Percentiles rank a stretch among this genome's conserved stretches.
These are phyloP conservation scores for Termitomyces sp. DNA, from an alignment of 1,284 basidiomycete genomes.

Conservation along the genomic window DNA sequence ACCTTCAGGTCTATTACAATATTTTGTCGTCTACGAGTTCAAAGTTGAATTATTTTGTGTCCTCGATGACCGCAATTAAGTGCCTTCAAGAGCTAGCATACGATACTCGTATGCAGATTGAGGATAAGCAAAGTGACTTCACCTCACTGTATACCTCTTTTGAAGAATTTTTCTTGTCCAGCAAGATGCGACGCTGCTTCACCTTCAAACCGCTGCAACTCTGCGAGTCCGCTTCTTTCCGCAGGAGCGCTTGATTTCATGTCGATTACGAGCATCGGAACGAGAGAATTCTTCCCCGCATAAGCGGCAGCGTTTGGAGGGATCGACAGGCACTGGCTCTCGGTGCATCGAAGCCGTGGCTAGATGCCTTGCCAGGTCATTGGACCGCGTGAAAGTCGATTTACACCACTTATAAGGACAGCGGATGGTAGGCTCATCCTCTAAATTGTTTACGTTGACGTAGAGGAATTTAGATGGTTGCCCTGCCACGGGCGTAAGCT, in stretches of 20 bases:
- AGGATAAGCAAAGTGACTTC: neutral
- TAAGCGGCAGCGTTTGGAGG: slow-evolving; percentile 12
- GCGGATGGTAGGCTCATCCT: neutral
- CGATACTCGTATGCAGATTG: neutral
- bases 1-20: neutral
- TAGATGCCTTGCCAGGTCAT: slow-evolving; percentile 22
- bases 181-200: neutral
- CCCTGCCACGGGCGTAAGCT: neutral
- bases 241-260: slow-evolving; percentile 21
- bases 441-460: neutral
- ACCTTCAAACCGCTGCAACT: neutral
- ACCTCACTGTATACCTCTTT: neutral
- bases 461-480: neutral
- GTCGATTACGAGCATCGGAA: slow-evolving; percentile 24
- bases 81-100: neutral
- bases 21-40: neutral
- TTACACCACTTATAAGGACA: slow-evolving; percentile 21
- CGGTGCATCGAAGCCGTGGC: slow-evolving; percentile 19
- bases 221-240: slow-evolving; percentile 19
- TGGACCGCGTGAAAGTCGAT: slow-evolving; percentile 20
- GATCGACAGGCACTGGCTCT: slow-evolving; percentile 2
- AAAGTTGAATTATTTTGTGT: neutral
- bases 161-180: neutral
- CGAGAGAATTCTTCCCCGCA: slow-evolving; percentile 25
- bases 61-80: neutral